Evolutionary conservation across 139 green algal species (phyloP).

Genomic region (Chlamydomonas incerta): DNA sequence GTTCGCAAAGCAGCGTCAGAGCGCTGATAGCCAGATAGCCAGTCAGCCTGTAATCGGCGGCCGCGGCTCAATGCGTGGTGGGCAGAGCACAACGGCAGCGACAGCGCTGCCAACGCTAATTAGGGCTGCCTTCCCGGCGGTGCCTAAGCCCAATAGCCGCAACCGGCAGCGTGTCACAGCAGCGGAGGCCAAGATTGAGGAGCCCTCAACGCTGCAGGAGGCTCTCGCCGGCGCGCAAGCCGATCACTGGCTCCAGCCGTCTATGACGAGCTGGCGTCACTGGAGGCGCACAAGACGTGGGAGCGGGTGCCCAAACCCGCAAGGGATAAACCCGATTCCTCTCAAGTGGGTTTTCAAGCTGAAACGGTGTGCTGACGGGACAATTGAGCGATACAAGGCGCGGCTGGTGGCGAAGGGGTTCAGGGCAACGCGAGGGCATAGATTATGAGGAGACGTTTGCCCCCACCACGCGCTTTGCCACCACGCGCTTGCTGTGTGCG

Average conservation of each 20-base stretch:
- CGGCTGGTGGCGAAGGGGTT: constrained; percentile 68
- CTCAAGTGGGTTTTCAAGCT: constrained; percentile 61
- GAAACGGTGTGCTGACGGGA: constrained; percentile 49
- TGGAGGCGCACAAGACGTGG: constrained; percentile 22
- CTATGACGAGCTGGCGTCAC: constrained; percentile 28
- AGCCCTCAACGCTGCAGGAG: neutral
- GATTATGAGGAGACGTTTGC: constrained; percentile 60
- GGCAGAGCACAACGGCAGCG: no score
- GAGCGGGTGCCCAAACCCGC: neutral
- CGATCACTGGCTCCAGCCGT: constrained; percentile 8
- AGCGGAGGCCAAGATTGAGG: neutral
- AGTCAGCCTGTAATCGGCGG: no score
- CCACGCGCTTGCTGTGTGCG: constrained; percentile 42
- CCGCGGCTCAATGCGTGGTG: no score
- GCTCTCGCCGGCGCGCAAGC: neutral
- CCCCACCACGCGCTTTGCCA: constrained; percentile 19
- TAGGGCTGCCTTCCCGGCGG: no score
- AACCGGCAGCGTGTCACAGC: no score
- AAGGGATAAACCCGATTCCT: constrained; percentile 28
- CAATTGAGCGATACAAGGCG: constrained; percentile 67
- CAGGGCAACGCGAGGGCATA: constrained; percentile 50
- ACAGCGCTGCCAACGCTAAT: no score
- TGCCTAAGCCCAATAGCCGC: no score
- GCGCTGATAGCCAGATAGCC: no score
- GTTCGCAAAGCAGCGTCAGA: no score